phyloP scores from a whole-genome alignment of 805 yeast species.

The Dipodascopsis uninucleata region DNA sequence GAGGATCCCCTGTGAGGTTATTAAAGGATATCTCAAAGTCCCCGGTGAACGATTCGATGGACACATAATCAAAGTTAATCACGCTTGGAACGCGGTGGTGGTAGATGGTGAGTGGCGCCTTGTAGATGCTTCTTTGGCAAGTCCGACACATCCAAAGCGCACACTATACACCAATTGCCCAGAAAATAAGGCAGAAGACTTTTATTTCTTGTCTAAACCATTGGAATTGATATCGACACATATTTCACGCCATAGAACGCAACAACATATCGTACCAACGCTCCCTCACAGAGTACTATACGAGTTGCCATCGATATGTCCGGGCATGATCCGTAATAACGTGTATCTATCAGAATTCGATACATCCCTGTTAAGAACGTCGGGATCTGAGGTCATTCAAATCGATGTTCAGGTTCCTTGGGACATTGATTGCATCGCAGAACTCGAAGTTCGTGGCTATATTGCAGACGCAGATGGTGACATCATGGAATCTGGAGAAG shows the following conservation, averaged over 20 bases:
- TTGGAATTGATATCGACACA: constrained; percentile 75
- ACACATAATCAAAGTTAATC: constrained; percentile 53
- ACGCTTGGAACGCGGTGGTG: constrained; percentile 81
- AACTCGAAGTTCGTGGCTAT: constrained; percentile 34
- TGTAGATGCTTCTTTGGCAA: constrained; percentile 68
- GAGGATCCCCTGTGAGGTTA: constrained; percentile 68
- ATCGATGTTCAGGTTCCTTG: constrained; percentile 68
- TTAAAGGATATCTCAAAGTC: constrained; percentile 77
- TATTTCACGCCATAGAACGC: constrained; percentile 70
- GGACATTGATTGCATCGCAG: constrained; percentile 63
- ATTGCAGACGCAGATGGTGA: constrained; percentile 29
- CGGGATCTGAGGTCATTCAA: constrained; percentile 76
- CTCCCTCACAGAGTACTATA: constrained; percentile 73
- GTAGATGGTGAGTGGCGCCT: constrained; percentile 76
- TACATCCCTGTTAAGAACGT: constrained; percentile 67
- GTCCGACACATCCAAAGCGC: constrained; percentile 51
- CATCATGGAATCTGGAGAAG: constrained; percentile 35
- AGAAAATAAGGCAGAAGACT: constrained; percentile 43
- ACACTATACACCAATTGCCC: constrained; percentile 41
- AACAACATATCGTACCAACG: constrained; percentile 85
- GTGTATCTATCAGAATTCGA: constrained; percentile 65
- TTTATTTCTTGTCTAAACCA: constrained; percentile 79
- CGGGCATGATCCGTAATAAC: constrained; percentile 63
- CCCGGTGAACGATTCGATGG: constrained; percentile 58
- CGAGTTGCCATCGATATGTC: constrained; percentile 81